A percentile compares a stretch with the other conserved stretches of the same genome.
Evolutionary conservation across 805 yeast genomes (phyloP).

Genomic region (Yamadazyma kitorensis): DNA sequence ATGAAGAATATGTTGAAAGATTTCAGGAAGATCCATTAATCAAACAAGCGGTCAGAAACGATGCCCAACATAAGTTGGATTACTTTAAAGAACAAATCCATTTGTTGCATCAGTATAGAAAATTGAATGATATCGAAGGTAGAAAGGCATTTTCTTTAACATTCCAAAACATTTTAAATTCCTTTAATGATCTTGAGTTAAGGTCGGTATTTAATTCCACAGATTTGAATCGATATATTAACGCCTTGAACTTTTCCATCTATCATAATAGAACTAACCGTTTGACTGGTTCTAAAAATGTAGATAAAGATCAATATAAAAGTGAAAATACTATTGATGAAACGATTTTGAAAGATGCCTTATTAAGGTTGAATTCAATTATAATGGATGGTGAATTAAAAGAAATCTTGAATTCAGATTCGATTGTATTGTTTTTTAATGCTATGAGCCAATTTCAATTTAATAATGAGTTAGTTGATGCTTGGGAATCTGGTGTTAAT

Average conservation of each 20-base stretch:
- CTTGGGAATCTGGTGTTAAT: constrained; percentile 67
- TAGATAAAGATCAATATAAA: constrained; percentile 36
- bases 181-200: constrained; percentile 21
- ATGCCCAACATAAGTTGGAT: constrained; percentile 18
- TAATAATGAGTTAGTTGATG: constrained; percentile 59
- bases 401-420: constrained; percentile 18
- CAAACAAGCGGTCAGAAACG: constrained; percentile 18
- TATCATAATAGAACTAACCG: constrained; percentile 30
- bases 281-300: constrained; percentile 29
- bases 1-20: constrained; percentile 18
- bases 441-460: constrained; percentile 52
- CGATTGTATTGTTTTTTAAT: constrained; percentile 25
- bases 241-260: constrained; percentile 23
- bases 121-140: constrained; percentile 15
- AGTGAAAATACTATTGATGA: constrained; percentile 26
- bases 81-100: constrained; percentile 30
- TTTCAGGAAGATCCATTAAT: constrained; percentile 23
- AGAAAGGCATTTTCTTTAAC: constrained; percentile 17
- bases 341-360: constrained; percentile 28
- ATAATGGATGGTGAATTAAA: constrained; percentile 29
- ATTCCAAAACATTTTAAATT: constrained; percentile 15
- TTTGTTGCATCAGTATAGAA: constrained; percentile 18
- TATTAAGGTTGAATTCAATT: constrained; percentile 28
- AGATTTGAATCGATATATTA: constrained; percentile 23
- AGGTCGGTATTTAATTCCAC: constrained; percentile 15